phyloP scores from a whole-genome alignment of 2,329 filamentous ascomycete genomes.

The Stachybotrys echinatus region DNA sequence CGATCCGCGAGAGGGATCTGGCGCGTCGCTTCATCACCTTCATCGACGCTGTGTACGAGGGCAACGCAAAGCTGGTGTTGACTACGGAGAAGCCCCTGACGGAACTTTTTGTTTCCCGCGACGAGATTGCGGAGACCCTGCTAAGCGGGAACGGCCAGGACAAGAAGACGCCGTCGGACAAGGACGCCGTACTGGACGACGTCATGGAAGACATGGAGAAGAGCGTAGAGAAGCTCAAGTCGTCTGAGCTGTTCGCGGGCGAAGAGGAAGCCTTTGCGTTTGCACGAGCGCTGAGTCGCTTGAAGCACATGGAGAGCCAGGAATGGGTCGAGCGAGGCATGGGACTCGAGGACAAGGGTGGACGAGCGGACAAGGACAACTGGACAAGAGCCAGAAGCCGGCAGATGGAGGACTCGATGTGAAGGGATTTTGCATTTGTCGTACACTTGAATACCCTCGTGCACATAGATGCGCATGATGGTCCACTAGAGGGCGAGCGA shows the following conservation, averaged over 20 bases:
- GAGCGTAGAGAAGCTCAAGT: slow-evolving; percentile 80
- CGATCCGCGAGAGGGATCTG: slow-evolving; percentile 75
- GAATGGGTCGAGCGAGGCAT: slow-evolving; percentile 89
- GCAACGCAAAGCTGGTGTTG: slow-evolving; percentile 87
- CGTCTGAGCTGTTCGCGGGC: slow-evolving; percentile 80
- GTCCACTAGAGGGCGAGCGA: no score
- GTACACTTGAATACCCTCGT: no score
- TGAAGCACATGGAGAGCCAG: slow-evolving; percentile 88
- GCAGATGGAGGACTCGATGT: slow-evolving; percentile 66
- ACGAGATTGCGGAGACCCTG: slow-evolving; percentile 58
- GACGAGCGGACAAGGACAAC: slow-evolving; percentile 58
- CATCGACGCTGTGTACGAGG: slow-evolving; percentile 92
- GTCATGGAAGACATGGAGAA: slow-evolving; percentile 85
- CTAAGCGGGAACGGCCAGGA: slow-evolving; percentile 41
- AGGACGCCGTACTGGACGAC: slow-evolving; percentile 68
- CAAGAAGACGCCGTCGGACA: slow-evolving; percentile 22
- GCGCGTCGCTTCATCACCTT: slow-evolving; percentile 95
- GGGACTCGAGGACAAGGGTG: slow-evolving; percentile 59
- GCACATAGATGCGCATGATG: no score
- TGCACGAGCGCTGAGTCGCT: slow-evolving; percentile 74
- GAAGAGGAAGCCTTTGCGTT: slow-evolving; percentile 98
- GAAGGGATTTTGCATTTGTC: slow-evolving; percentile 15
- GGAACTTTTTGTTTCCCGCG: slow-evolving; percentile 76
- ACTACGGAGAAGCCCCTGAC: slow-evolving; percentile 82
- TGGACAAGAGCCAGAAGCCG: slow-evolving; percentile 62